Evolutionary conservation across 2,329 filamentous ascomycete species (phyloP).

Genomic region (Sporothrix brasiliensis): DNA sequence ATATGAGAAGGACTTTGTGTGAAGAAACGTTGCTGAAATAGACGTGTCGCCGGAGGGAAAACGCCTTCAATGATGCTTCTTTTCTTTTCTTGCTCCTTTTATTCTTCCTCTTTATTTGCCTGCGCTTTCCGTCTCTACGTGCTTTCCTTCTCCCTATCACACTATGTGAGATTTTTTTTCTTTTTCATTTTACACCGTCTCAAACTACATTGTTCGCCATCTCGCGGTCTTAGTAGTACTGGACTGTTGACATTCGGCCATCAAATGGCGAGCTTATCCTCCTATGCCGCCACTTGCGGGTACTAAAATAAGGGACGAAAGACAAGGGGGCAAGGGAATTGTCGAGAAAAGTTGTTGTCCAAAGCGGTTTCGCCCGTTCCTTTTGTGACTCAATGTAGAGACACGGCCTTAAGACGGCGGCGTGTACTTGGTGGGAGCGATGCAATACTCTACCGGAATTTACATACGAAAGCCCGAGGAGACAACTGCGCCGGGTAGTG

Average conservation of each 20-base stretch:
- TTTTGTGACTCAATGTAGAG: conserved; percentile 14
- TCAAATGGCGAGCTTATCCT: conserved; percentile 35
- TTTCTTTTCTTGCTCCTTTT: background rate
- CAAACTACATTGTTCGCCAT: conserved; percentile 25
- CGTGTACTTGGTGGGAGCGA: background rate
- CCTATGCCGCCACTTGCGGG: conserved; percentile 17
- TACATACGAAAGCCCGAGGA: background rate
- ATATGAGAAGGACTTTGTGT: background rate
- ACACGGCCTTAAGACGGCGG: background rate
- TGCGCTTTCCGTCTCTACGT: background rate
- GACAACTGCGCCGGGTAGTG: background rate
- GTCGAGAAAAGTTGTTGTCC: background rate
- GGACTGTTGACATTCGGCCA: conserved; percentile 32
- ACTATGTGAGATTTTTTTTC: background rate
- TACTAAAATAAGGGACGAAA: conserved; percentile 18
- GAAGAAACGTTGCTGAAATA: background rate
- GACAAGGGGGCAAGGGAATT: background rate
- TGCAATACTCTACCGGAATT: background rate
- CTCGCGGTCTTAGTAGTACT: conserved; percentile 23
- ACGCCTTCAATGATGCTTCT: background rate
- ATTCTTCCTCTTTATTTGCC: background rate
- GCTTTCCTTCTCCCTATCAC: background rate
- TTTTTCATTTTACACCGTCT: background rate
- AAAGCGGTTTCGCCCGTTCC: background rate
- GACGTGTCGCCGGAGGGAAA: background rate